phyloP scores from a whole-genome alignment of 106 monocot species.

The Acorus calamus region DNA sequence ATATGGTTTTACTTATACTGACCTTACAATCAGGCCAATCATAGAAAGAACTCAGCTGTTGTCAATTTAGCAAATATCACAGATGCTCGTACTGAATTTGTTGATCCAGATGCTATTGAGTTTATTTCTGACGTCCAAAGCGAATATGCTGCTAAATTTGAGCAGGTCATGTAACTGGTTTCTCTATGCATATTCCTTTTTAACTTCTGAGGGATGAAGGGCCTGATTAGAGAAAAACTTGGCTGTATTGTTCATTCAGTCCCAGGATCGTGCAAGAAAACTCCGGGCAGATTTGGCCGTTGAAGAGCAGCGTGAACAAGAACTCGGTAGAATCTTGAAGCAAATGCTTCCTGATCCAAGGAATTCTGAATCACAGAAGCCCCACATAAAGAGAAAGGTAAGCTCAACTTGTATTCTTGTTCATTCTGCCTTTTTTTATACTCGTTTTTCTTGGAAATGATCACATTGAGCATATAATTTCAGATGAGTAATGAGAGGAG shows the following conservation, averaged over 20 bases:
- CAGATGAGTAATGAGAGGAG: conserved; percentile 53
- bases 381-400: conserved; percentile 39
- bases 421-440: neutral
- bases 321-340: conserved; percentile 53
- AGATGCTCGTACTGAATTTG: conserved; percentile 17
- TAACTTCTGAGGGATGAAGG: too few species aligned
- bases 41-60: conserved; percentile 5
- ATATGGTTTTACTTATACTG: too few species aligned
- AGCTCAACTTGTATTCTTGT: neutral
- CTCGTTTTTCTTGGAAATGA: neutral
- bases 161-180: conserved; percentile 25
- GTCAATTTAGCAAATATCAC: conserved; percentile 1
- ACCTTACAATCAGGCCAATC: conserved; percentile 9
- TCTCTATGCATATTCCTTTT: too few species aligned
- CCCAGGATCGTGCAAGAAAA: conserved; percentile 60
- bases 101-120: conserved; percentile 18
- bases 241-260: conserved; percentile 14
- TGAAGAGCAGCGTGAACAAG: conserved; percentile 55
- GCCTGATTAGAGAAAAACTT: conserved; percentile 1
- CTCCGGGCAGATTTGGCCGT: conserved; percentile 51
- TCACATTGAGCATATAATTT: neutral
- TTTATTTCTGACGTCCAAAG: conserved; percentile 25
- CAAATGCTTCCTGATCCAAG: conserved; percentile 29
- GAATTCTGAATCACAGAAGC: conserved; percentile 17
- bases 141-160: conserved; percentile 40